Conservation (phyloP, 495 filamentous ascomycete genomes). For the Poronia punctata region DNA sequence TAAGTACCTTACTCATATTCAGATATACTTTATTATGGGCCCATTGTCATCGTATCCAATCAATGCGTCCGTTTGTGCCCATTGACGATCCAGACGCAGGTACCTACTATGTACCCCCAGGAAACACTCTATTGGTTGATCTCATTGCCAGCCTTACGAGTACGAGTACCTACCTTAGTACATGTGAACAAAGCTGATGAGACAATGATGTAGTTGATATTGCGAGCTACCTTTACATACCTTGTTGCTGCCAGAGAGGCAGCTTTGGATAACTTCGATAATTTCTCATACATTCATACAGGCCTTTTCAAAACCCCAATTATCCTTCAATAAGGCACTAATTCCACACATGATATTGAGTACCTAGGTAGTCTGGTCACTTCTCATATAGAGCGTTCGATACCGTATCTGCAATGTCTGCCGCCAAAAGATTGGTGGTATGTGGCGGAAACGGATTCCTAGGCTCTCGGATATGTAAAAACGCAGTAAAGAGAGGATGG, state of each 20-base stretch:
- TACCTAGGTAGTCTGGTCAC: neutral
- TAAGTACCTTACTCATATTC: no score
- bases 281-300: no score
- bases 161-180: no score
- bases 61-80: neutral
- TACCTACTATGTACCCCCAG: neutral
- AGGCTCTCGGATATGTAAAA: conserved; percentile 87
- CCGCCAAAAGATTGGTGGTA: conserved; percentile 68
- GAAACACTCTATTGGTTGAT: no score
- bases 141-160: no score
- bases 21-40: conserved; percentile 5
- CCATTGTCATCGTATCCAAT: neutral
- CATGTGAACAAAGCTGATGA: neutral
- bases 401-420: conserved; percentile 19
- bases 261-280: no score
- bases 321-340: neutral
- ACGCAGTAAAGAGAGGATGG: conserved; percentile 75
- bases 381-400: neutral
- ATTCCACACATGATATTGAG: neutral
- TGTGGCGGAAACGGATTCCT: conserved; percentile 95
- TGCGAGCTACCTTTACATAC: neutral
- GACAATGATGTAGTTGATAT: conserved; percentile 8
- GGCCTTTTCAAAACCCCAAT: neutral
- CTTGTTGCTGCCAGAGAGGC: no score
- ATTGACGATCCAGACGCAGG: neutral